A percentile compares a stretch with the other conserved stretches of the same genome.
phyloP scores from a whole-genome alignment of 208 protist genomes.

The Leishmania major region DNA sequence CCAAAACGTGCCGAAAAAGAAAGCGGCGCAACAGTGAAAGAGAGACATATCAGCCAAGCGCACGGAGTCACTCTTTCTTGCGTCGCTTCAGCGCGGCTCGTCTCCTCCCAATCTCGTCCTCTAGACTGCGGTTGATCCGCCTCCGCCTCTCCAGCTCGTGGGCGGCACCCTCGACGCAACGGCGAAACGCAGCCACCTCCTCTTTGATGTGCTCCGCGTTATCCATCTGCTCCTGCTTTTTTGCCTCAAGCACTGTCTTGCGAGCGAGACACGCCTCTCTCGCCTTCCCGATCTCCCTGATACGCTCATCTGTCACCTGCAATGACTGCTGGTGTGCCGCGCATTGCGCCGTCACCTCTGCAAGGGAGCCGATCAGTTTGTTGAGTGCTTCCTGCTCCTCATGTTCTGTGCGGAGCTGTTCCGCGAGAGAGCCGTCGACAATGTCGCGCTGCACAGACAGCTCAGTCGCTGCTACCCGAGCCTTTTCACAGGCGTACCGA shows the following conservation, averaged over 20 bases:
- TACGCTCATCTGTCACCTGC: conserved; percentile 18
- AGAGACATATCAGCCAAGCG: not conserved
- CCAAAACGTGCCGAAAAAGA: not conserved
- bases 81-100: conserved; percentile 15
- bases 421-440: conserved; percentile 36
- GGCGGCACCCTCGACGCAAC: conserved; percentile 24
- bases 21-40: not conserved
- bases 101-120: conserved; percentile 40
- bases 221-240: conserved; percentile 61
- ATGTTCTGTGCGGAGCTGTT: conserved; percentile 17
- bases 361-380: conserved; percentile 10
- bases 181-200: conserved; percentile 38
- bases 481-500: conserved; percentile 8
- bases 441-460: conserved; percentile 31
- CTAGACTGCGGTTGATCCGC: conserved; percentile 38
- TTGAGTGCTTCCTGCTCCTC: conserved; percentile 21
- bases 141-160: conserved; percentile 42
- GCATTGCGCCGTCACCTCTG: conserved; percentile 12
- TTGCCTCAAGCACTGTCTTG: conserved; percentile 42
- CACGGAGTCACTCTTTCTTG: conserved; percentile 4
- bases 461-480: conserved; percentile 27
- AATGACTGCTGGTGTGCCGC: conserved; percentile 9
- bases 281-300: conserved; percentile 26
- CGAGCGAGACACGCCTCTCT: conserved; percentile 27
- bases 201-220: conserved; percentile 59